Conservation (phyloP, 2,329 filamentous ascomycete genomes). For the Phaeophleospora eucalypticola region DNA sequence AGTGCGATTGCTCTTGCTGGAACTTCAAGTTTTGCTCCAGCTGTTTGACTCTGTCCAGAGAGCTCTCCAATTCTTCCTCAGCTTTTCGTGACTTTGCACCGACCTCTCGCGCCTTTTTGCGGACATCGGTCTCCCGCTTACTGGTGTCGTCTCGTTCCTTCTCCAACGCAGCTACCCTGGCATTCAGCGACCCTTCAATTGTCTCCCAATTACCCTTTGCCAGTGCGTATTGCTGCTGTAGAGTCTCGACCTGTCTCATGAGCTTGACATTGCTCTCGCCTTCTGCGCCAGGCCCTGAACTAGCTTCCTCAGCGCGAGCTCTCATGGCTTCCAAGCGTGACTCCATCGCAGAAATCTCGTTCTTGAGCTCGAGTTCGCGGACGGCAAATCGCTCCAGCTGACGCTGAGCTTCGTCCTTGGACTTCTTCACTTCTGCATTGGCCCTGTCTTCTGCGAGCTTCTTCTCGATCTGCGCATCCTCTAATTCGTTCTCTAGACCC, state of each 20-base stretch:
- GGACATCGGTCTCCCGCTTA: constrained; percentile 77
- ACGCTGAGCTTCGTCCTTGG: constrained; percentile 68
- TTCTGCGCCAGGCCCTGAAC: constrained; percentile 52
- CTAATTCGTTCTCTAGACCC: constrained; percentile 61
- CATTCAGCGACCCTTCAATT: constrained; percentile 80
- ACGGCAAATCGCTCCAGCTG: constrained; percentile 66
- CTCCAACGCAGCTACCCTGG: constrained; percentile 72
- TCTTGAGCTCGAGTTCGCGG: constrained; percentile 71
- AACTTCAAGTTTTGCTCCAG: constrained; percentile 61
- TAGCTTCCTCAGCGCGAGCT: constrained; percentile 76
- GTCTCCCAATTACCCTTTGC: constrained; percentile 98
- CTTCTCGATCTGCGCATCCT: constrained; percentile 67
- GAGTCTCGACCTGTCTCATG: constrained; percentile 85
- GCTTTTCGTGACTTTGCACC: constrained; percentile 63
- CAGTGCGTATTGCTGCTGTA: constrained; percentile 91
- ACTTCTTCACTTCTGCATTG: constrained; percentile 64
- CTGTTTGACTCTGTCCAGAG: constrained; percentile 59
- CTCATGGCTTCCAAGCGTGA: constrained; percentile 86
- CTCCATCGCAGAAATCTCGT: constrained; percentile 74
- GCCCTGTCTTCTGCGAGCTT: constrained; percentile 68
- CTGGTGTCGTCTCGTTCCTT: constrained; percentile 85
- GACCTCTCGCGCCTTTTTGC: constrained; percentile 84
- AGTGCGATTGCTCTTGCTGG: constrained; percentile 57
- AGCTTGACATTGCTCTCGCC: constrained; percentile 64
- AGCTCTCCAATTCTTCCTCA: constrained; percentile 78